Evolutionary conservation across 176 grass and related monocot species (phyloP).

Genomic region (Tillandsia fasciculata): DNA sequence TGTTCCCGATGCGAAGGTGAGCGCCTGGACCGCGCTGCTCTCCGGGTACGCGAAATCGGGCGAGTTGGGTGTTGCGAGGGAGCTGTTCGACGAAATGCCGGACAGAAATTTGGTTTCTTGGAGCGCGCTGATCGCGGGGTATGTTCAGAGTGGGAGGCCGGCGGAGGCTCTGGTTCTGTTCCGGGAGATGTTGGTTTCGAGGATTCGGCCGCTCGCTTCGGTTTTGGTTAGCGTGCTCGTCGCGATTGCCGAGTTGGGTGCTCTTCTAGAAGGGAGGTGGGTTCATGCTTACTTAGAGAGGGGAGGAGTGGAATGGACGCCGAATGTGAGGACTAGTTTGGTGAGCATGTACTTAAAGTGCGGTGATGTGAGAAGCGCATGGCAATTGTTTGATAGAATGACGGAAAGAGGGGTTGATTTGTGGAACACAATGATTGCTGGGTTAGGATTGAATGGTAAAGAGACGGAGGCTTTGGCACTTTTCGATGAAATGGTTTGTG

Average conservation of each 20-base stretch:
- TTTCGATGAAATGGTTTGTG: constrained; percentile 36
- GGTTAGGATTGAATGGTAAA: constrained; percentile 49
- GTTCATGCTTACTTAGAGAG: constrained; percentile 24
- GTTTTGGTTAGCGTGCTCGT: no score
- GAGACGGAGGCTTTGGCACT: constrained; percentile 34
- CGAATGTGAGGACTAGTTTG: constrained; percentile 35
- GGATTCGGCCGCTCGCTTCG: no score
- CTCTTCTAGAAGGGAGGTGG: not conserved
- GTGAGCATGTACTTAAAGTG: constrained; percentile 52
- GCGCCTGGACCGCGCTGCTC: constrained; percentile 39
- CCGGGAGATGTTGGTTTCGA: no score
- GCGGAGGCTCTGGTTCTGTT: no score
- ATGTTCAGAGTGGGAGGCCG: no score
- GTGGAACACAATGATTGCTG: constrained; percentile 54
- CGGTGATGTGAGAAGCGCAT: constrained; percentile 18
- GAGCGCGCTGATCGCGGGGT: constrained; percentile 1
- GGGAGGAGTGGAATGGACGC: constrained; percentile 35
- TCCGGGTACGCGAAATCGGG: constrained; percentile 15
- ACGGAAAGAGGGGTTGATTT: constrained; percentile 30
- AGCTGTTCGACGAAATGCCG: constrained; percentile 14
- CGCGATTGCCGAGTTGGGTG: no score
- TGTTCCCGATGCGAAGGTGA: constrained; percentile 28
- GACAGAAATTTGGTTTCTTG: constrained; percentile 10
- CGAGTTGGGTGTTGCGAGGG: not conserved
- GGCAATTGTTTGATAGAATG: constrained; percentile 35